Base-by-base conservation (phyloP, 768 basidiomycete species). In the Pleurotus eryngii region DNA sequence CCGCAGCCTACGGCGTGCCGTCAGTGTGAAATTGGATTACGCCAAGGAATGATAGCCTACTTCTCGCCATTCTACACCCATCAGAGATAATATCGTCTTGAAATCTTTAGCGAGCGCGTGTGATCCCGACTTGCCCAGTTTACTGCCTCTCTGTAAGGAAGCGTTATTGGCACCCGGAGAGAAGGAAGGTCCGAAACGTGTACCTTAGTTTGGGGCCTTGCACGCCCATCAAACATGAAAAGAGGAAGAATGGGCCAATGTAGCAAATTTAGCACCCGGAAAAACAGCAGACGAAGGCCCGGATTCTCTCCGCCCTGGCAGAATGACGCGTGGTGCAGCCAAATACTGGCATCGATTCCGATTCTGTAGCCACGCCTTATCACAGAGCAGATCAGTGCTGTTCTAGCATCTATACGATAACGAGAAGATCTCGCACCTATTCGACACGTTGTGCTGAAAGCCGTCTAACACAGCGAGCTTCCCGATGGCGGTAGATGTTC, bases 211-310 rank as follows among this genome's bases (percentile, higher is more conserved):
- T 79, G 76, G 3, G 89, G 89, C 51, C 88, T 77, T 55, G 82
- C 70, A 2, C 83, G 81, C 0, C 89, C 89, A 68, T 90, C 87
- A 65, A 90, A 90, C 3, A 90, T 82, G 65, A 90, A 88, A 24
- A 90, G 74, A 0, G 86, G 86, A 15, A 87, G 72, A 47, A 90
- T 76, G 0, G 89, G 51, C 37, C 37, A 39, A 20, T 24, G 39
- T 6, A 54, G 12, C 37, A 54, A 38, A 12, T 27, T 39, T 4
- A 39, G 12, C 30, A 38, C 22, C 15, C 42, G 9, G 24, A 46
- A 57, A 40, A 60, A 57, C n/a, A 60, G 18, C n/a, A 30, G 42
- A 9, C 49, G 48, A 14, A 60, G 39, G 22, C 57, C 57, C 3
- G 59, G 59, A 27, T 57, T 60, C 46, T 60, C 42, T 30, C 59